phyloP scores from a whole-genome alignment of 192 early-diverging fungal genomes.

The Coemansia sp. region DNA sequence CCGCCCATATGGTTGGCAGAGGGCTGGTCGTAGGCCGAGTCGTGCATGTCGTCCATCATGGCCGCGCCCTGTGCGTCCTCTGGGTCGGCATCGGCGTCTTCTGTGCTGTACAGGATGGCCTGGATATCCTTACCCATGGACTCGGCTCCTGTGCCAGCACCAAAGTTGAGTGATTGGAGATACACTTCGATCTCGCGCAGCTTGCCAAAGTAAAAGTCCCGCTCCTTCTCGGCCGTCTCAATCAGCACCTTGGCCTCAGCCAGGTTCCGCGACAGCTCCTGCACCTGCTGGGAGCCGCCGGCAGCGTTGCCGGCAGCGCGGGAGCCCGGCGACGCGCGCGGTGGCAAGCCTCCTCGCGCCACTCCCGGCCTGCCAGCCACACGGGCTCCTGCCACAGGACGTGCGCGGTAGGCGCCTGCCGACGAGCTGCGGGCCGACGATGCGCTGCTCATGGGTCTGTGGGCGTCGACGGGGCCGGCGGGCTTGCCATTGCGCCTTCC shows the following conservation, averaged over 20 bases:
- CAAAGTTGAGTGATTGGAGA: slow-evolving; percentile 73
- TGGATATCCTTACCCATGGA: slow-evolving; percentile 74
- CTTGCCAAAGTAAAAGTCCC: slow-evolving; percentile 97
- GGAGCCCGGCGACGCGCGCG: slow-evolving; percentile 13
- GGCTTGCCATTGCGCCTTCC: slow-evolving; percentile 58
- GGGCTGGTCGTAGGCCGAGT: slow-evolving; percentile 19
- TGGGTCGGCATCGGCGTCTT: slow-evolving; percentile 43
- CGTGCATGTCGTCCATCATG: slow-evolving; percentile 6
- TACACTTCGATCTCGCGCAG: slow-evolving; percentile 91
- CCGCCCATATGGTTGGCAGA: slow-evolving; percentile 24
- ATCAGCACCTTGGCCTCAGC: slow-evolving; percentile 80
- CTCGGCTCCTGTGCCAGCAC: slow-evolving; percentile 50
- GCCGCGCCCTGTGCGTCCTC: slow-evolving; percentile 6
- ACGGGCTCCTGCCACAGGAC: slow-evolving; percentile 4
- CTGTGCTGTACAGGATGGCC: slow-evolving; percentile 88
- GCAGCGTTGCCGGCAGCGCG: slow-evolving; percentile 40
- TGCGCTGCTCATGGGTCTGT: slow-evolving; percentile 38
- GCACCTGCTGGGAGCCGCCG: slow-evolving; percentile 58
- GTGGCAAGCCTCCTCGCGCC: background rate
- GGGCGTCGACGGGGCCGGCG: slow-evolving; percentile 25
- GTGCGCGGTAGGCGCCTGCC: slow-evolving; percentile 28
- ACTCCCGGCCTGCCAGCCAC: slow-evolving; percentile 4
- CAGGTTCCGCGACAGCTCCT: slow-evolving; percentile 73
- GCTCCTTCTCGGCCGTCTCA: slow-evolving; percentile 91
- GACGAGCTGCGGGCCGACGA: slow-evolving; percentile 36